Evolutionary conservation across 495 filamentous ascomycete genomes (phyloP).

Genomic region (Podospora conica): DNA sequence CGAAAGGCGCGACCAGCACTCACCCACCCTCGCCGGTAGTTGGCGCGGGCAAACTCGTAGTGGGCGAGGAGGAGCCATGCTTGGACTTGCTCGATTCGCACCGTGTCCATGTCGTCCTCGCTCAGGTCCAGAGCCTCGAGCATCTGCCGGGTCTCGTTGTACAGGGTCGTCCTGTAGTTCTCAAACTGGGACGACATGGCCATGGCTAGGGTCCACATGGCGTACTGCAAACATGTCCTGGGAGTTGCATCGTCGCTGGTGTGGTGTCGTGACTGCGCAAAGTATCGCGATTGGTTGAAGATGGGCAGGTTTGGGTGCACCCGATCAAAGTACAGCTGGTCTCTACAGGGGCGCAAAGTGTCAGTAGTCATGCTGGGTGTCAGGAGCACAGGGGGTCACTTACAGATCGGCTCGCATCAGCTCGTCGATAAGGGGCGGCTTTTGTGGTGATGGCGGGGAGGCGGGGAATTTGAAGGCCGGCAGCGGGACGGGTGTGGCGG

Average conservation of each 20-base stretch:
- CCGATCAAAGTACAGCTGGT: constrained; percentile 55
- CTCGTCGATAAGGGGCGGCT: constrained; percentile 26
- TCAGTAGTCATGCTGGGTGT: background rate
- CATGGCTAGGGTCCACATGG: constrained; percentile 52
- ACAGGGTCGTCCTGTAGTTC: constrained; percentile 39
- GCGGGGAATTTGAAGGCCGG: constrained; percentile 30
- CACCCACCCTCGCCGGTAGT: constrained; percentile 44
- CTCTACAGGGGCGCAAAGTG: constrained; percentile 22
- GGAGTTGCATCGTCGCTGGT: constrained; percentile 20
- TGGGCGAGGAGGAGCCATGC: constrained; percentile 49
- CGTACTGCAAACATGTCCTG: constrained; percentile 44
- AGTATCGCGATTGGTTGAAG: constrained; percentile 39
- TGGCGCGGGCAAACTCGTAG: constrained; percentile 47
- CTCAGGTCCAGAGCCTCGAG: constrained; percentile 35
- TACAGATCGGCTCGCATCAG: constrained; percentile 44
- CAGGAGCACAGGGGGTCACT: background rate
- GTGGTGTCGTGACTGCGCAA: constrained; percentile 17
- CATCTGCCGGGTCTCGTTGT: constrained; percentile 43
- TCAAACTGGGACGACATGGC: constrained; percentile 49
- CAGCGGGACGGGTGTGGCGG: constrained; percentile 11
- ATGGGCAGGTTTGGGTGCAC: constrained; percentile 51
- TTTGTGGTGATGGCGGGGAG: constrained; percentile 21
- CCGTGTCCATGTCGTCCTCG: constrained; percentile 20
- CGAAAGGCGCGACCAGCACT: constrained; percentile 52
- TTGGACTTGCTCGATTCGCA: constrained; percentile 43